These are phyloP conservation scores for Rhododendron williamsianum DNA, from an alignment of 148 eudicot genomes.

Conservation along the genomic window DNA sequence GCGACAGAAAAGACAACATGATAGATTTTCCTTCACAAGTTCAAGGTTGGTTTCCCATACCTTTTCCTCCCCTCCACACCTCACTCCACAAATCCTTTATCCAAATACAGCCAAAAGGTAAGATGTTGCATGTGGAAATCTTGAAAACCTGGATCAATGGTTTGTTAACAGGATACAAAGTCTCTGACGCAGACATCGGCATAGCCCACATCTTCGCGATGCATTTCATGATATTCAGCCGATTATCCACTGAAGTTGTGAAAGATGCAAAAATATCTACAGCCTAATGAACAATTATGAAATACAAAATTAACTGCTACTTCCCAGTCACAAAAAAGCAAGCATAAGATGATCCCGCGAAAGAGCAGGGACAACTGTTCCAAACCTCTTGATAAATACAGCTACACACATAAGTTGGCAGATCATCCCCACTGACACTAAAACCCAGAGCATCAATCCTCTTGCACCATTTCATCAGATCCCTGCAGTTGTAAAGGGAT, in stretches of 20 bases:
- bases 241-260: slow-evolving; percentile 50
- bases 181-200: slow-evolving; percentile 34
- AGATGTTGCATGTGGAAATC: neutral
- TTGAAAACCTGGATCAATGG: slow-evolving; percentile 58
- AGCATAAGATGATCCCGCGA: neutral
- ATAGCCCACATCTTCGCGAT: slow-evolving; percentile 62
- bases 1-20: neutral
- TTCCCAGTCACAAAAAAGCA: neutral
- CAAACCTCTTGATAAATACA: slow-evolving; percentile 74
- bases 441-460: slow-evolving; percentile 63
- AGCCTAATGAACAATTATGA: slow-evolving; percentile 45
- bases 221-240: slow-evolving; percentile 43
- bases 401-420: slow-evolving; percentile 38
- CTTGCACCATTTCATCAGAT: slow-evolving; percentile 87
- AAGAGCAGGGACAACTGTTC: neutral
- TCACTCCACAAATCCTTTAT: neutral
- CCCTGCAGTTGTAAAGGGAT: slow-evolving; percentile 36
- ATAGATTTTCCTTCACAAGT: neutral
- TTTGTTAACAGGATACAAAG: slow-evolving; percentile 49
- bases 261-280: slow-evolving; percentile 78
- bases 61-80: neutral
- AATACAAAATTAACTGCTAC: neutral
- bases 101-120: neutral
- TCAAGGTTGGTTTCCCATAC: neutral
- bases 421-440: slow-evolving; percentile 28